Conservation (phyloP, 116 monocot species). For the Iris pallida region DNA sequence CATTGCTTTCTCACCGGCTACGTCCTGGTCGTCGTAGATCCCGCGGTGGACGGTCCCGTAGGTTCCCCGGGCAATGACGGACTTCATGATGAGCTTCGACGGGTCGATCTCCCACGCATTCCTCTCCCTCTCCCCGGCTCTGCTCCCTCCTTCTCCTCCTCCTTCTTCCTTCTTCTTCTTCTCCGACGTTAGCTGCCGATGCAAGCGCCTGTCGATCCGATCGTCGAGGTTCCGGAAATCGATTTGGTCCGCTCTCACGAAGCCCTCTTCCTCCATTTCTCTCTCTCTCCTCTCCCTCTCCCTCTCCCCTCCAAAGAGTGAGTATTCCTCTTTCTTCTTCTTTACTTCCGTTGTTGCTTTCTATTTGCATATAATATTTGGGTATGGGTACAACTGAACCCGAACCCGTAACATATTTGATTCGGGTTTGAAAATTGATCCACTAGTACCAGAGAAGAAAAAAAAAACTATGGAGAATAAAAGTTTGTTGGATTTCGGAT, state of each 20-base stretch:
- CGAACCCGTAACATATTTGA: too few species aligned
- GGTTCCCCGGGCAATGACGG: constrained; percentile 40
- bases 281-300: not conserved
- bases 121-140: constrained; percentile 4
- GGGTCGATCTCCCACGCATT: constrained; percentile 50
- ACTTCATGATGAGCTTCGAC: constrained; percentile 33
- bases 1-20: constrained; percentile 22
- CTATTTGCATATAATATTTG: too few species aligned
- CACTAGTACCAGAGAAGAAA: too few species aligned
- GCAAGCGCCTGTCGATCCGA: constrained; percentile 72
- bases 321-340: too few species aligned
- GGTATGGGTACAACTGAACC: too few species aligned
- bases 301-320: too few species aligned
- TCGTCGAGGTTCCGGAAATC: constrained; percentile 82
- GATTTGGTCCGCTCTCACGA: constrained; percentile 85
- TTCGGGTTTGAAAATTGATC: too few species aligned
- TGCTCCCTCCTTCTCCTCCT: not conserved
- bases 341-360: too few species aligned
- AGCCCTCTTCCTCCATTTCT: constrained; percentile 18
- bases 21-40: constrained; percentile 46
- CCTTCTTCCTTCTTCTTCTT: constrained; percentile 30
- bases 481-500: too few species aligned
- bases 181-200: constrained; percentile 47
- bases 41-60: constrained; percentile 51
- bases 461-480: too few species aligned